These are phyloP conservation scores for Colletotrichum falcatum DNA, from an alignment of 2,329 filamentous ascomycete genomes.

Conservation along the genomic window DNA sequence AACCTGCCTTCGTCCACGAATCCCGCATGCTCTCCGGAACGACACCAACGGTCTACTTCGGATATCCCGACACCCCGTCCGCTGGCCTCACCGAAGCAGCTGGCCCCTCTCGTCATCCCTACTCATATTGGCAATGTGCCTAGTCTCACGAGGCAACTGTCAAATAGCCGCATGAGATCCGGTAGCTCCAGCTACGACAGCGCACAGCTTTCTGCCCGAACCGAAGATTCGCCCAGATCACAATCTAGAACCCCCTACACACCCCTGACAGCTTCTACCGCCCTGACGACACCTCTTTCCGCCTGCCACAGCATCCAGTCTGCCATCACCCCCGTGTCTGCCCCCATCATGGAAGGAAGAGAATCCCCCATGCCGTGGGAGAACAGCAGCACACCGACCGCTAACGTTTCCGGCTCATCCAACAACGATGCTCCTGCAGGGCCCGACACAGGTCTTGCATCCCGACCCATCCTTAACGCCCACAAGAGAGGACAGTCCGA, in stretches of 20 bases:
- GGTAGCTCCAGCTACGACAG: slow-evolving; percentile 58
- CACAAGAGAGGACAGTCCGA: slow-evolving; percentile 70
- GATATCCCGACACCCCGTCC: slow-evolving; percentile 34
- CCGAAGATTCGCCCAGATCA: slow-evolving; percentile 58
- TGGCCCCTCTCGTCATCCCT: slow-evolving; percentile 69
- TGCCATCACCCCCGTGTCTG: slow-evolving; percentile 58
- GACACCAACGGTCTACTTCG: slow-evolving; percentile 39
- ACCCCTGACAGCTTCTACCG: slow-evolving; percentile 56
- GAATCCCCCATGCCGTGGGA: slow-evolving; percentile 61
- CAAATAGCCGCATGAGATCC: slow-evolving; percentile 59
- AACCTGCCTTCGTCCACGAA: slow-evolving; percentile 1
- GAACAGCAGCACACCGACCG: slow-evolving; percentile 44
- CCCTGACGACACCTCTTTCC: slow-evolving; percentile 58
- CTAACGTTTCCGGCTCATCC: slow-evolving; percentile 47
- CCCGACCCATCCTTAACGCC: slow-evolving; percentile 45
- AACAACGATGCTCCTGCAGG: slow-evolving; percentile 45
- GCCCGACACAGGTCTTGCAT: slow-evolving; percentile 49
- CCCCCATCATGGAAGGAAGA: slow-evolving; percentile 57
- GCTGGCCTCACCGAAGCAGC: slow-evolving; percentile 64
- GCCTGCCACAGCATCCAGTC: slow-evolving; percentile 48
- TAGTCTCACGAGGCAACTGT: slow-evolving; percentile 51
- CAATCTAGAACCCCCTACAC: slow-evolving; percentile 59
- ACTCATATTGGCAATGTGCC: slow-evolving; percentile 42
- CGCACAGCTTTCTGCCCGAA: slow-evolving; percentile 54
- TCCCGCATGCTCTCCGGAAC: slow-evolving; percentile 28